These are phyloP conservation scores for Solanum tarijense DNA, from an alignment of 257 asterid genomes.

Conservation along the genomic window DNA sequence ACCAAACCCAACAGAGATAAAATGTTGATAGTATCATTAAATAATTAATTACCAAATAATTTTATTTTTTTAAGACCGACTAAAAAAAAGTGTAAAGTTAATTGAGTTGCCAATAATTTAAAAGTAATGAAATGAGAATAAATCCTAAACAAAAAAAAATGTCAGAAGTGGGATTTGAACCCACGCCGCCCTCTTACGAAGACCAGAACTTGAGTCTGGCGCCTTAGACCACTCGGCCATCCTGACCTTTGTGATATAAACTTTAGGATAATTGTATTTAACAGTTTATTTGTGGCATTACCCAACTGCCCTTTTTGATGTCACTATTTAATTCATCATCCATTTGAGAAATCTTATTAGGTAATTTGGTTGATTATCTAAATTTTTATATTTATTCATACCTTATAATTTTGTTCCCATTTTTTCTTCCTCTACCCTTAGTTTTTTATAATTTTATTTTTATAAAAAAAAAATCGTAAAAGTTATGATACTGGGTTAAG, in stretches of 20 bases:
- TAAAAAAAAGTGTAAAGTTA: no score
- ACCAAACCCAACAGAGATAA: rapidly evolving
- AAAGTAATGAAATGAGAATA: no score
- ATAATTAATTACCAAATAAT: not conserved
- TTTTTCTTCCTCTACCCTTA: not conserved
- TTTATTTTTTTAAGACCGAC: no score
- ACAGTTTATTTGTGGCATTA: not conserved
- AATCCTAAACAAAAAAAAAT: no score
- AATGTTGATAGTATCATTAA: not conserved
- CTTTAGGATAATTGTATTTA: no score
- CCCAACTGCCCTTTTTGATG: not conserved
- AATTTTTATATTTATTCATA: no score
- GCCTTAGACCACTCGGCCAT: slow-evolving; percentile 99
- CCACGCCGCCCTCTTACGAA: slow-evolving; percentile 83
- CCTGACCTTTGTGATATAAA: slow-evolving; percentile 30
- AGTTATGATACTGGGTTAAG: no score
- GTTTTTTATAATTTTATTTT: no score
- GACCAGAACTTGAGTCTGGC: slow-evolving; percentile 98
- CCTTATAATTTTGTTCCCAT: no score
- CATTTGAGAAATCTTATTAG: not conserved
- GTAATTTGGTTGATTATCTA: not conserved
- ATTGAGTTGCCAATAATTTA: no score
- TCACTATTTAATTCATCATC: not conserved
- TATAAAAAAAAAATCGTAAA: not conserved
- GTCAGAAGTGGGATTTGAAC: not conserved